A percentile compares a stretch with the other conserved stretches of the same genome.
Evolutionary conservation across 78 protist species (phyloP).

Genomic region (Protostelium mycophagum): DNA sequence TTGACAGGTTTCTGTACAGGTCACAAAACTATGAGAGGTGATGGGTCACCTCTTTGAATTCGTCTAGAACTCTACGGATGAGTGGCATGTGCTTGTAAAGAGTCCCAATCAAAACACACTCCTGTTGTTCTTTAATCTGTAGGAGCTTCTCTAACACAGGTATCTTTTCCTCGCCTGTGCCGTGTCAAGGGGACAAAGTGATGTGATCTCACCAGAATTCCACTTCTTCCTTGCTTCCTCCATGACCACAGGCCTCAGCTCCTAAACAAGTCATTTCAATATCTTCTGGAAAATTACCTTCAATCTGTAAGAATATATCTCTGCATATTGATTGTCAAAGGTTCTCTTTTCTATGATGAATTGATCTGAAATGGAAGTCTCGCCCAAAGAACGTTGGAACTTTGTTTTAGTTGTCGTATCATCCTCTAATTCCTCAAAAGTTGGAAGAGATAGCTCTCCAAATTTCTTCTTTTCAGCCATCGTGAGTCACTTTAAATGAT

Average conservation of each 20-base stretch:
- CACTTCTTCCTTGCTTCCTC: too few relatives aligned
- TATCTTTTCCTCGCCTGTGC: not conserved
- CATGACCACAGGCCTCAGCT: too few relatives aligned
- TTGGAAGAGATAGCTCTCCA: not conserved
- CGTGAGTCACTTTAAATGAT: too few relatives aligned
- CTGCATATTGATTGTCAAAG: not conserved
- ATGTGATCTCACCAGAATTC: too few relatives aligned
- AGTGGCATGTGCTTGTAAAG: constrained; percentile 55
- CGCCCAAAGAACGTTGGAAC: not conserved
- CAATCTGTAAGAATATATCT: not conserved
- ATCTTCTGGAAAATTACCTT: not conserved
- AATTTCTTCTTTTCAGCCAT: too few relatives aligned
- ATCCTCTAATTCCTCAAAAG: not conserved
- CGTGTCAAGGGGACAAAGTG: too few relatives aligned
- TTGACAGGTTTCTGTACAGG: not conserved
- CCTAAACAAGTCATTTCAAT: too few relatives aligned
- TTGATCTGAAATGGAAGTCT: not conserved
- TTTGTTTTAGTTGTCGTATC: not conserved
- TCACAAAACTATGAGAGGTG: too few relatives aligned
- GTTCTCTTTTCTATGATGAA: not conserved
- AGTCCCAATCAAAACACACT: constrained; percentile 43
- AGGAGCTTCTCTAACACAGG: constrained; percentile 19
- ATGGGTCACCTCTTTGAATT: not conserved
- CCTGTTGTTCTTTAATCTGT: constrained; percentile 43
- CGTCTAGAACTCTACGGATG: constrained; percentile 18